Percentiles rank a stretch among this genome's conserved stretches.
These are phyloP conservation scores for Golubevia sp. DNA, from an alignment of 1,284 basidiomycete genomes.

Conservation along the genomic window DNA sequence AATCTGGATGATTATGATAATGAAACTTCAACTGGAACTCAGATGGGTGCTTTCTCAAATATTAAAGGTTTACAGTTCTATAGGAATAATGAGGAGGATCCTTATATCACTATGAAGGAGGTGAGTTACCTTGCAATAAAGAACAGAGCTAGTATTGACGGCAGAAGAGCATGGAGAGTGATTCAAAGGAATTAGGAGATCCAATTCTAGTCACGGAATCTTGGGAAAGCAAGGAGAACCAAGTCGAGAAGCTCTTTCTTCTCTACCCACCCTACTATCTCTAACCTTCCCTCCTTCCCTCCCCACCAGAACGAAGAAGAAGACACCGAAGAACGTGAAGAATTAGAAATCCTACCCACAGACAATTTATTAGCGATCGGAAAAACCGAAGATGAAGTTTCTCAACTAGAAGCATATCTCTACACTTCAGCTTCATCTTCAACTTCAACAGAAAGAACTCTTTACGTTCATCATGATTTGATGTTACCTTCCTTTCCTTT, in stretches of 20 bases:
- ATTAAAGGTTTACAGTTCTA: slow-evolving; percentile 94
- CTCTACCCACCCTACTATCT: too few species aligned
- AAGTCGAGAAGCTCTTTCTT: too few species aligned
- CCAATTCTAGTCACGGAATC: too few species aligned
- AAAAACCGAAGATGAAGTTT: slow-evolving; percentile 96
- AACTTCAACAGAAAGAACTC: slow-evolving; percentile 84
- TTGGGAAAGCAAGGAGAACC: too few species aligned
- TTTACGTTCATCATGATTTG: slow-evolving; percentile 96
- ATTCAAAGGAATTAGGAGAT: too few species aligned
- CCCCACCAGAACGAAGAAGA: slow-evolving; percentile 66
- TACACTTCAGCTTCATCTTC: slow-evolving; percentile 64
- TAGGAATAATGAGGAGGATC: slow-evolving; percentile 89
- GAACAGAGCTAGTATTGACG: too few species aligned
- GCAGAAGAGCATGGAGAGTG: too few species aligned
- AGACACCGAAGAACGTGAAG: slow-evolving; percentile 82
- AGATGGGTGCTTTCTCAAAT: slow-evolving; percentile 87
- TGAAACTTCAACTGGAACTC: slow-evolving; percentile 70
- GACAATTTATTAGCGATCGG: slow-evolving; percentile 92
- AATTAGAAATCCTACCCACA: slow-evolving; percentile 83
- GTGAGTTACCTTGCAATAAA: too few species aligned
- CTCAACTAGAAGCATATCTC: slow-evolving; percentile 75
- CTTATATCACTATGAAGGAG: slow-evolving; percentile 94
- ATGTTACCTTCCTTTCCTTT: slow-evolving; percentile 97
- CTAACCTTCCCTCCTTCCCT: background rate
- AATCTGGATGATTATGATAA: slow-evolving; percentile 93